These are phyloP conservation scores for Bremia lactucae DNA, from an alignment of 352 stramenopile genomes.

Conservation along the genomic window DNA sequence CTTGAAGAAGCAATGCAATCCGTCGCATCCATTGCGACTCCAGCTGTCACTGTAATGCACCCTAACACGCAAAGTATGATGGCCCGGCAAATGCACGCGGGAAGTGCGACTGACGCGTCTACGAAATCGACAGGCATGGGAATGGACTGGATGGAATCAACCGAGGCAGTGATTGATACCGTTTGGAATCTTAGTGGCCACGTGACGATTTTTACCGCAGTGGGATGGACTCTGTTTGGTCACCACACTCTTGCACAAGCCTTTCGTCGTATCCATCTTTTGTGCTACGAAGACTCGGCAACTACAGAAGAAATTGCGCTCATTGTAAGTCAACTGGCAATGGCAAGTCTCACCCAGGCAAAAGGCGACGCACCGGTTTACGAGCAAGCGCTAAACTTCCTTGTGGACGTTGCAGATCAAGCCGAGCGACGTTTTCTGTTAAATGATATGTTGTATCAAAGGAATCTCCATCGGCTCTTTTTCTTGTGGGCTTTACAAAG, in stretches of 20 bases:
- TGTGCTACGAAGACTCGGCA: constrained; percentile 45
- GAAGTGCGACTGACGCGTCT: constrained; percentile 4
- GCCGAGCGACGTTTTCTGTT: constrained; percentile 17
- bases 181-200: constrained; percentile 64
- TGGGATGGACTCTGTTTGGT: constrained; percentile 43
- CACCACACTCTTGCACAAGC: constrained; percentile 32
- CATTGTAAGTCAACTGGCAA: constrained; percentile 41
- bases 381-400: constrained; percentile 20
- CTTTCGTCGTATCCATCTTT: constrained; percentile 39
- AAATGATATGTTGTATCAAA: constrained; percentile 29
- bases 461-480: constrained; percentile 37
- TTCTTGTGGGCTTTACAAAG: constrained; percentile 40
- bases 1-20: constrained; percentile 24
- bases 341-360: constrained; percentile 10
- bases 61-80: constrained; percentile 13
- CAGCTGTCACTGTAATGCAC: constrained; percentile 7
- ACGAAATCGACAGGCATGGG: not conserved
- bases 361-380: constrained; percentile 17
- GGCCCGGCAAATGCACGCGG: constrained; percentile 19
- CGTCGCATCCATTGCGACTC: constrained; percentile 17
- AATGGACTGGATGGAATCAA: constrained; percentile 42
- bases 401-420: constrained; percentile 16
- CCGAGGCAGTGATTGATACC: constrained; percentile 41
- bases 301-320: constrained; percentile 37
- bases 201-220: constrained; percentile 29